Percentiles rank a stretch among this genome's conserved stretches.
Evolutionary conservation across 129 eudicot genomes (phyloP).

Genomic region (Tagetes patula): DNA sequence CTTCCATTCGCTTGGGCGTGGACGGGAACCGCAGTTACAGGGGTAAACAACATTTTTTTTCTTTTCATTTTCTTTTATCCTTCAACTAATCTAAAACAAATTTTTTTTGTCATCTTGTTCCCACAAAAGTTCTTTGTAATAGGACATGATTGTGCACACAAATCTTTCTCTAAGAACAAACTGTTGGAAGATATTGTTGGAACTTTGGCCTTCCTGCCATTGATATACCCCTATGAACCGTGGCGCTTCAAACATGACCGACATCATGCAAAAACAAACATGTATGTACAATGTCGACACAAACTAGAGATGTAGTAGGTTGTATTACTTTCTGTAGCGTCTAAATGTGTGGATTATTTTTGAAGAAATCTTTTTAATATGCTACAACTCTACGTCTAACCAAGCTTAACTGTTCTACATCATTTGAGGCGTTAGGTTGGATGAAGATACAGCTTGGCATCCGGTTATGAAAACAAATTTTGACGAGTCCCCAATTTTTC

Average conservation of each 20-base stretch:
- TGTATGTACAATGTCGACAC: conserved; percentile 46
- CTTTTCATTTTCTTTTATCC: conserved; percentile 11
- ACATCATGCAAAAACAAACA: conserved; percentile 97
- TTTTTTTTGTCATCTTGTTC: conserved; percentile 19
- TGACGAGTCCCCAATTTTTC: conserved; percentile 43
- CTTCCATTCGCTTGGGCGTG: conserved; percentile 99
- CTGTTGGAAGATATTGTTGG: conserved; percentile 95
- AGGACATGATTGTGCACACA: conserved; percentile 99
- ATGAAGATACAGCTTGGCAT: conserved; percentile 94
- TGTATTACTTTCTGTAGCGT: background rate
- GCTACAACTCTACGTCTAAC: conserved; percentile 15
- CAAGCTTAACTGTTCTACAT: conserved; percentile 8
- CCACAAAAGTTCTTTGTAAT: conserved; percentile 84
- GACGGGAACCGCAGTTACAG: conserved; percentile 98
- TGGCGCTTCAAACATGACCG: conserved; percentile 97
- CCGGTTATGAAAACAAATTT: conserved; percentile 62
- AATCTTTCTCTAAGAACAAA: conserved; percentile 94
- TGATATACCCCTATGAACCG: conserved; percentile 93
- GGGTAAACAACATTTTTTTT: conserved; percentile 53
- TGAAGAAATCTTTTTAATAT: background rate
- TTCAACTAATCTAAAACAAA: conserved; percentile 1
- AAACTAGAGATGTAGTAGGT: conserved; percentile 11
- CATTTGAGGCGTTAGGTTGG: conserved; percentile 51
- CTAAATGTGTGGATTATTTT: conserved; percentile 1
- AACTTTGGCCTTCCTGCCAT: conserved; percentile 83